Base-by-base conservation (phyloP, 768 basidiomycete genomes). In the Hygrophorus pudorinus region DNA sequence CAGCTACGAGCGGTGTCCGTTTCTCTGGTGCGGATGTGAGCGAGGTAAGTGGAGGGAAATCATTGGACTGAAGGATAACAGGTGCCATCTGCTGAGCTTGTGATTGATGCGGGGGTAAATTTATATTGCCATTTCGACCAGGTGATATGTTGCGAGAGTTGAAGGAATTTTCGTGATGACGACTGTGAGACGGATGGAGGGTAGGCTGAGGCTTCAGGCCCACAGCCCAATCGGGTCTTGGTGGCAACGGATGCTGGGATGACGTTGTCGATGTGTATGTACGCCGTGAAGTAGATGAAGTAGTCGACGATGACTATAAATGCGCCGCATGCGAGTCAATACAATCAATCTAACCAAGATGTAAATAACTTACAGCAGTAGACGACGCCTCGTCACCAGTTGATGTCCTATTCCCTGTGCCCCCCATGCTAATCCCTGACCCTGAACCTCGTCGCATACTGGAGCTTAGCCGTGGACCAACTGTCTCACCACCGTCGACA, bases 141-240 rank as follows among this genome's bases (percentile, higher is more conserved):
- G 70, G 65, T 11, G 70, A 64, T 51, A 70, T 65, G 17, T 58
- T 67, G 14, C 65, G 69, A 31, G 63, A 65, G 51, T 54, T 68
- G 47, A 46, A 54, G 53, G 8, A 62, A 60, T 36, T 47, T 41
- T 11, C 28, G 32, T 10, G 27, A 16, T 35, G 30, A 18, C 10
- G n/a, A 17, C n/a, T 29, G 20, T 65, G 65, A 1, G 72, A 62
- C 24, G 71, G 37, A 50, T 83, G 75, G 20, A 84, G 60, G 10
- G 77, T 83, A 21, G 81, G 79, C 48, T 85, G 81, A 0, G 85
- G 76, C 58, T 82, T 86, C 28, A 90, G 67, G 12, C 85, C 85
- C 3, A 90, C 84, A 13, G 88, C 87, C 88, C 89, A 91, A 58
- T 91, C 88, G 32, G 88, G 88, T 46, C 88, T 72, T 2, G 85